phyloP scores from a whole-genome alignment of 257 asterid genomes.

The Cordia subcordata region DNA sequence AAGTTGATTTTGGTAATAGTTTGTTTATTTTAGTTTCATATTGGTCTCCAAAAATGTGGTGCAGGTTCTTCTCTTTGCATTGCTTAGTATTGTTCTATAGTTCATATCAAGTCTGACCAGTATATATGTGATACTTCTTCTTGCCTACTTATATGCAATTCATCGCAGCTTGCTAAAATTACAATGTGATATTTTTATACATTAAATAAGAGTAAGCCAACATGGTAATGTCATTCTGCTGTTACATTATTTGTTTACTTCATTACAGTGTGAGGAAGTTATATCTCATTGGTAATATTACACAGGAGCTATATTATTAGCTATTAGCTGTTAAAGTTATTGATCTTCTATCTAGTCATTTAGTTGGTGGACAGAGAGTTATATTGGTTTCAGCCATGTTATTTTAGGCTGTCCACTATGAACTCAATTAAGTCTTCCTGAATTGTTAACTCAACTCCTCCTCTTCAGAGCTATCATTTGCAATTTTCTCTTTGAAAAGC shows the following conservation, averaged over 20 bases:
- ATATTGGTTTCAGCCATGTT: too few relatives aligned
- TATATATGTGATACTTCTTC: background rate
- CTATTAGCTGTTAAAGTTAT: too few relatives aligned
- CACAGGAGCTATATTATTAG: too few relatives aligned
- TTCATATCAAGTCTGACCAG: background rate
- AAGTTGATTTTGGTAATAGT: conserved; percentile 81
- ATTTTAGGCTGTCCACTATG: too few relatives aligned
- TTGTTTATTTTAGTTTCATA: conserved; percentile 30
- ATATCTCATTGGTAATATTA: too few relatives aligned
- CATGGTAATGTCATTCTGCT: too few relatives aligned
- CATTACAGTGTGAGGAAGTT: too few relatives aligned
- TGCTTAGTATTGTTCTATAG: background rate
- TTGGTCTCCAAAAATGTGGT: conserved; percentile 8
- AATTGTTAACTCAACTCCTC: background rate
- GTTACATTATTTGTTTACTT: too few relatives aligned
- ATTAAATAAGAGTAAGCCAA: too few relatives aligned
- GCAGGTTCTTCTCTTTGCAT: conserved; percentile 3
- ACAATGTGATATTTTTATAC: background rate
- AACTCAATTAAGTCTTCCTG: too few relatives aligned
- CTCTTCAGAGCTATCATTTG: background rate
- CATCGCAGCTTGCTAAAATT: background rate
- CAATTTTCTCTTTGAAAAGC: background rate
- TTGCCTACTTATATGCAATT: background rate
- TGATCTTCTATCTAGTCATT: too few relatives aligned
- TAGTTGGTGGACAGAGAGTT: too few relatives aligned